A percentile compares a stretch with the other conserved stretches of the same genome.
These are phyloP conservation scores for Silene uniflora DNA, from an alignment of 148 eudicot species.

Conservation along the genomic window DNA sequence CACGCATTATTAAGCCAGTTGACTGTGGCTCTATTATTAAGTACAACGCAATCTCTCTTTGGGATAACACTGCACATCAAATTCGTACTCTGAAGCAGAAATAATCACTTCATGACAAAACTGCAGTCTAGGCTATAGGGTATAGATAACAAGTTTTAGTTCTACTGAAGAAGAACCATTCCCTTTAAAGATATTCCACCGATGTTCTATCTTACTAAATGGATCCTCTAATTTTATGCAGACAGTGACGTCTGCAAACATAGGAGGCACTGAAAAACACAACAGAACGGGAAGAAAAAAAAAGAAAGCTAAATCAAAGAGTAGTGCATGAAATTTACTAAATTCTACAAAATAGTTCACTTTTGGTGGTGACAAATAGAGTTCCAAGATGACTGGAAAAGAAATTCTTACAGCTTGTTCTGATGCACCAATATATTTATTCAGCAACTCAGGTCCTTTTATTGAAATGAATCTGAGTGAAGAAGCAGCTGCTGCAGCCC, in stretches of 20 bases:
- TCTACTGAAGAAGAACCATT: neutral
- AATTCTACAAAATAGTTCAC: neutral
- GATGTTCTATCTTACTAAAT: no score
- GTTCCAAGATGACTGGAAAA: neutral
- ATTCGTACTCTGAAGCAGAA: neutral
- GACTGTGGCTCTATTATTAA: neutral
- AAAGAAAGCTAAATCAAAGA: neutral
- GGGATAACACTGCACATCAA: neutral
- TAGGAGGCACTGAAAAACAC: neutral
- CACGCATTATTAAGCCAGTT: neutral
- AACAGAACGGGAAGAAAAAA: neutral
- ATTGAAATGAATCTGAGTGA: conserved; percentile 89
- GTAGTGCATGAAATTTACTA: neutral
- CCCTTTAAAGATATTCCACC: neutral
- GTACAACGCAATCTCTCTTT: neutral
- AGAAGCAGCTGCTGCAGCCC: conserved; percentile 97
- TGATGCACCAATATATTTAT: conserved; percentile 98
- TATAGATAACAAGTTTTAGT: neutral
- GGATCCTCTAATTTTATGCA: neutral
- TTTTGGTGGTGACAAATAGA: neutral
- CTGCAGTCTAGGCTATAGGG: neutral
- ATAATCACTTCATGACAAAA: neutral
- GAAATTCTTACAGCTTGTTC: conserved; percentile 85
- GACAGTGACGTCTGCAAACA: neutral
- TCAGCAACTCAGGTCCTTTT: conserved; percentile 94